Evolutionary conservation across 192 early-diverging fungal genomes (phyloP), one percentile per base, ranked within the genome.

Genomic region (Pilaira anomala): DNA sequence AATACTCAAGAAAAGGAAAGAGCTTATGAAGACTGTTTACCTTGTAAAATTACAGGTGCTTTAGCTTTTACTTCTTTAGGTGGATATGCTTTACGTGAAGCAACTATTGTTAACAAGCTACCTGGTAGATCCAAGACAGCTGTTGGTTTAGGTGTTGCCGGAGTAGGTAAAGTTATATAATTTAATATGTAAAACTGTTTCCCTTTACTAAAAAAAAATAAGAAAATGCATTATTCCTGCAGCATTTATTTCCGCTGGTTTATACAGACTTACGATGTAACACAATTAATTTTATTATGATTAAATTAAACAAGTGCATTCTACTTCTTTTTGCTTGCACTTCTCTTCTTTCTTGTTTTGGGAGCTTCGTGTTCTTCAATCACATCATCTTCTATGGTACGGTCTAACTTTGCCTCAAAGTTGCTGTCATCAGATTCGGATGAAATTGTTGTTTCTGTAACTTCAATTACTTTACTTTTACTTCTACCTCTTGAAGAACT

Each of bases 11-110:
- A 18, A 33, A 46, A 7, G 1, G 36, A 56, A 4, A 33, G 39
- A 33, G 18, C n/a, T 2, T 76, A 71, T 46, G 45, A 76, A 25
- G 74, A 76, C 62, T 76, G 74, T 46, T 50, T 76, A 11, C 53
- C 74, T 3, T 76, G 74, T 40, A 70, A 71, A 49, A 5, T 76
- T 26, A 67, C 68, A 3, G 74, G 74, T 9, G 60, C 69, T 24
- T 48, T 62, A 22, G 66, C 69, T 5, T 71, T 76, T 36, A 22
- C 52, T 42, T 65, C 39, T 14, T 21, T 76, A 8, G 74, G 74
- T 11, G 60, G 18, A 12, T 76, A 76, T 61, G 68, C 74, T 6
- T 30, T 70, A 19, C 49, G 48, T 5, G 69, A 76, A 42, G 60
- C 74, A 4, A 28, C 44, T 14, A 33, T 50, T 5, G 4, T 76